Evolutionary conservation across 805 yeast species (phyloP), one percentile per base, ranked within the genome.

Genomic region (Teunomyces stri): DNA sequence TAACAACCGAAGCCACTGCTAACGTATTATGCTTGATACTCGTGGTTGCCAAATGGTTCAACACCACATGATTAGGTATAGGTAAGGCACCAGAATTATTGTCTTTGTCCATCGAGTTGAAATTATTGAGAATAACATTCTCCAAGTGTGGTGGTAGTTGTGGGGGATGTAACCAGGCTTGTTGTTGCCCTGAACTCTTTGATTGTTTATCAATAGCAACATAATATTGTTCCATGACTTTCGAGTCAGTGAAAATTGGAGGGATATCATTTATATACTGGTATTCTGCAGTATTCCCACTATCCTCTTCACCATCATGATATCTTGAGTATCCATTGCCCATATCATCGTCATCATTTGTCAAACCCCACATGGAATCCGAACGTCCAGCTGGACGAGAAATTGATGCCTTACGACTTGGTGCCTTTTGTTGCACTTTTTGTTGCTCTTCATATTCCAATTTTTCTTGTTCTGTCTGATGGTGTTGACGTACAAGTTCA

Each of bases 91-190:
- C 96, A 33, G 88, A 80, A 56, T 86, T 87, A 64, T 90, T 92
- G 59, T 87, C 90, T 56, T 75, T 79, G 56, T 85, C 89, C 56
- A 57, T 60, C 20, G 72, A 78, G 54, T 69, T 71, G 59, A 68
- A 85, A 55, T 84, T 82, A 70, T 92, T 92, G 60, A 92, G 76
- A 46, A 94, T 90, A 47, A 94, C 98, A 59, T 87, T 86, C 63
- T 94, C 99, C 50, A 94, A 75, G 65, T 92, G 99, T 7, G 99
- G 99, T 6, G 99, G 99, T 43, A 94, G 75, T 61, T 87, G 96
- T 18, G 99, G 99, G 16, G 99, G 98, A 27, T 95, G 89, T 45
- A 91, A 79, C 77, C 76, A 71, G n/a, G 76, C 77, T 74, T 84
- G 72, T 69, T 81, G 71, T 70, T 79, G 68, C 65, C 83, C 66